These are phyloP conservation scores for Oryza glumipatula DNA, from an alignment of 176 grass and related monocot genomes.

Conservation along the genomic window DNA sequence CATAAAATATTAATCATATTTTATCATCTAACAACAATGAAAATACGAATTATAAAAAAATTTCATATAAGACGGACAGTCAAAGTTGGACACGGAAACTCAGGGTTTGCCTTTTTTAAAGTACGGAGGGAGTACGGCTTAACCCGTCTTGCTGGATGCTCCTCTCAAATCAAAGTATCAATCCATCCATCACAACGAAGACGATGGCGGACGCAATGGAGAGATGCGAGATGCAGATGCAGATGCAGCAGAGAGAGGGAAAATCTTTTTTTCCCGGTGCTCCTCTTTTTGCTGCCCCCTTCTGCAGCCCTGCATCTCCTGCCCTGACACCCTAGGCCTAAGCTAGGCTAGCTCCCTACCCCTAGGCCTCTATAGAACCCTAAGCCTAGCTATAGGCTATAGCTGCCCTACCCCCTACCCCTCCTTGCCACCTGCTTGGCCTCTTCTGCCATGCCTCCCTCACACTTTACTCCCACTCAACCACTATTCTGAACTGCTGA, in stretches of 20 bases:
- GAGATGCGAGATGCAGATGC: neutral
- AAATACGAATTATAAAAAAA: too few relatives aligned
- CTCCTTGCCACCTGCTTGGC: constrained; percentile 1
- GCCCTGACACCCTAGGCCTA: constrained; percentile 45
- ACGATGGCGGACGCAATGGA: neutral
- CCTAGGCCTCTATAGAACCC: constrained; percentile 35
- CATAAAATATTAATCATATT: too few relatives aligned
- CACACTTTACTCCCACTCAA: constrained; percentile 50
- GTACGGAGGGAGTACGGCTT: neutral
- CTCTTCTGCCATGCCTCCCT: neutral
- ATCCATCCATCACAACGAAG: neutral
- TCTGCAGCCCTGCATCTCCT: constrained; percentile 35
- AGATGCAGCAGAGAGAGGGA: too few relatives aligned
- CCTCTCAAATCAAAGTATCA: constrained; percentile 1
- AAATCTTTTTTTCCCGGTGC: neutral
- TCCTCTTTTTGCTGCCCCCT: constrained; percentile 38
- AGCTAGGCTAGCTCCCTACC: constrained; percentile 28
- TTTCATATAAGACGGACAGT: too few relatives aligned
- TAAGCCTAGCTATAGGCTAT: neutral
- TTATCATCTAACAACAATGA: too few relatives aligned
- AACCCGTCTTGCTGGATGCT: neutral
- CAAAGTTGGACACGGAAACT: too few relatives aligned
- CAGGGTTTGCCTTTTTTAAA: too few relatives aligned
- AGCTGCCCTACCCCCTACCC: constrained; percentile 18
- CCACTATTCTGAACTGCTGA: constrained; percentile 46